Conservation (phyloP, 1,284 basidiomycete species). For the Moesziomyces antarcticus region DNA sequence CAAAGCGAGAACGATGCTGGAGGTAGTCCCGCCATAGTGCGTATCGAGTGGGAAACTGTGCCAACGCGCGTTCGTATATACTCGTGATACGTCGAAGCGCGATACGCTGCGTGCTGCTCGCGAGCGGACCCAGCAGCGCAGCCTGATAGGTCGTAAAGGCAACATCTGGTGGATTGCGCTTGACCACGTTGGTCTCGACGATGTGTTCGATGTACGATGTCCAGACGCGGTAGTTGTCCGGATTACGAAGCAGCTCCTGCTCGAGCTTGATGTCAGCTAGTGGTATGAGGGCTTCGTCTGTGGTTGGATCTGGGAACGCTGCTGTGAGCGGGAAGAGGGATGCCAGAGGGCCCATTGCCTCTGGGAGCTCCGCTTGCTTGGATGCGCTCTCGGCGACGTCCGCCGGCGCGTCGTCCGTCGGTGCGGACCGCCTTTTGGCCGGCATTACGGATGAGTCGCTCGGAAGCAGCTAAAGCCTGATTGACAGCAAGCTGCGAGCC, state of each 20-base stretch:
- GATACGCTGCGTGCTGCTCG: conserved; percentile 77
- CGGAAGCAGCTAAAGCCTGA: too few species aligned
- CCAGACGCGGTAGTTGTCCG: conserved; percentile 90
- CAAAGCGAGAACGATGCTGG: conserved; percentile 82
- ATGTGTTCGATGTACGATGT: conserved; percentile 84
- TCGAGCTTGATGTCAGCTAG: conserved; percentile 84
- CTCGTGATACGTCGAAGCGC: conserved; percentile 85
- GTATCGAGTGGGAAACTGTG: conserved; percentile 87
- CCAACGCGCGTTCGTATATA: conserved; percentile 90
- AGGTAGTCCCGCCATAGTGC: conserved; percentile 96
- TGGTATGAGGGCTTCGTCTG: conserved; percentile 80
- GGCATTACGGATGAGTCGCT: conserved; percentile 9
- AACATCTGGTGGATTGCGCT: conserved; percentile 69
- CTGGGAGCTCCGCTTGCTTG: conserved; percentile 9
- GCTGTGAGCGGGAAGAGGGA: conserved; percentile 80
- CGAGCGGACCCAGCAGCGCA: conserved; percentile 72
- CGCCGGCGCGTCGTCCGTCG: conserved; percentile 6
- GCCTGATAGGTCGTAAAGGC: conserved; percentile 68
- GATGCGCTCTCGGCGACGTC: conserved; percentile 2
- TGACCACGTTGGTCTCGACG: conserved; percentile 73
- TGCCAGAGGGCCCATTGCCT: conserved; percentile 18
- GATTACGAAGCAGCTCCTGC: conserved; percentile 94
- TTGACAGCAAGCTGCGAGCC: too few species aligned
- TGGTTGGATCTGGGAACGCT: conserved; percentile 83
- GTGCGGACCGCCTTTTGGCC: conserved; percentile 26